Percentiles rank a stretch among this genome's conserved stretches.
Conservation (phyloP, 1,284 basidiomycete species). For the Xerocomus amazonicus region DNA sequence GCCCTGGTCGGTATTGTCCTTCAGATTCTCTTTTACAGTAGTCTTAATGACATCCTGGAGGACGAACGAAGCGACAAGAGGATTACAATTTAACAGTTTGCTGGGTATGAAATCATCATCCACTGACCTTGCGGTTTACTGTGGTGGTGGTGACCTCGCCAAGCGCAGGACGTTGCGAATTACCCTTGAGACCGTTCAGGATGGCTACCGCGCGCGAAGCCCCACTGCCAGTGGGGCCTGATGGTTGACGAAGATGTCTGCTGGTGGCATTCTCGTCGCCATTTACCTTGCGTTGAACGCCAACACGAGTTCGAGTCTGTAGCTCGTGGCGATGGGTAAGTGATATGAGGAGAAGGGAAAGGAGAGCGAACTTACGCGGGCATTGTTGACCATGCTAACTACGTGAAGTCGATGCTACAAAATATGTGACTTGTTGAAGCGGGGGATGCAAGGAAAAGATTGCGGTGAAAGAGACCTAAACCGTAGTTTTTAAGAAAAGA, state of each 20-base stretch:
- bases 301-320: constrained; percentile 38
- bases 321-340: constrained; percentile 20
- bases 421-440: constrained; percentile 17
- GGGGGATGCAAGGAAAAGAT: constrained; percentile 26
- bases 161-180: constrained; percentile 55
- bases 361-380: constrained; percentile 43
- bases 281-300: constrained; percentile 56
- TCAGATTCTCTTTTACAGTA: constrained; percentile 35
- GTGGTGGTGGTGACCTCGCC: constrained; percentile 68
- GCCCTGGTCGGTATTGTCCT: constrained; percentile 53
- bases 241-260: constrained; percentile 58
- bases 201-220: constrained; percentile 50
- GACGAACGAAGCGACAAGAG: neutral
- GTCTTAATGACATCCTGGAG: constrained; percentile 29
- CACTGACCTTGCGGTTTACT: constrained; percentile 69
- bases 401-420: constrained; percentile 32
- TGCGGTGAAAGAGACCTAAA: constrained; percentile 19
- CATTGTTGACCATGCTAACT: constrained; percentile 53
- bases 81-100: constrained; percentile 15
- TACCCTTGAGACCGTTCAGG: constrained; percentile 46
- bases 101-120: constrained; percentile 3
- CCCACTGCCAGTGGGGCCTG: constrained; percentile 42
- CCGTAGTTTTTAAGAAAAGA: constrained; percentile 19
- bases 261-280: constrained; percentile 70
- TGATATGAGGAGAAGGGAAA: constrained; percentile 6